phyloP scores from a whole-genome alignment of 2,329 filamentous ascomycete species.

The Drechslera avenae region DNA sequence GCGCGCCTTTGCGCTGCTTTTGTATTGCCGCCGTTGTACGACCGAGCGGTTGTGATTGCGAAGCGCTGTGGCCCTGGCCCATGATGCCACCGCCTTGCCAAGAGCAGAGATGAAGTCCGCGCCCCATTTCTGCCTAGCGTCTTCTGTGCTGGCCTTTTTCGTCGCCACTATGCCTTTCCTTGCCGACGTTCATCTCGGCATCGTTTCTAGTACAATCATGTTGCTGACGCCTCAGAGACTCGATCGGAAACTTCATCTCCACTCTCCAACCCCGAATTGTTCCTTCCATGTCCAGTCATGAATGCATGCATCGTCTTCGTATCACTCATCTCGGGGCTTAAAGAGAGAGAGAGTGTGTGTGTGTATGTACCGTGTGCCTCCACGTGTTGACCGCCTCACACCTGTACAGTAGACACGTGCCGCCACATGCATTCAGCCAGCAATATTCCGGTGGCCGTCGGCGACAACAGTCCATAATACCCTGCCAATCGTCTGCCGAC shows the following conservation, averaged over 20 bases:
- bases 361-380: neutral
- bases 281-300: no score
- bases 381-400: constrained; percentile 14
- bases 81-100: constrained; percentile 18
- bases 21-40: constrained; percentile 11
- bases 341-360: no score
- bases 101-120: constrained; percentile 27
- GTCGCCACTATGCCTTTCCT: constrained; percentile 11
- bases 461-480: constrained; percentile 6
- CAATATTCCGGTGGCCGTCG: constrained; percentile 11
- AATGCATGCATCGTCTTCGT: no score
- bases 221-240: no score
- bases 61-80: constrained; percentile 18
- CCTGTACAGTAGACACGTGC: constrained; percentile 18
- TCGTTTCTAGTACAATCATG: constrained; percentile 9
- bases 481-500: constrained; percentile 10
- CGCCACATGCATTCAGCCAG: constrained; percentile 18
- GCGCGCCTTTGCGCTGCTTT: constrained; percentile 1
- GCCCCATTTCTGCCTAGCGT: constrained; percentile 15
- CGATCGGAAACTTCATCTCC: no score
- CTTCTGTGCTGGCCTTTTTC: constrained; percentile 10
- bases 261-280: no score
- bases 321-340: neutral
- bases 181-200: constrained; percentile 32
- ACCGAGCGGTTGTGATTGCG: constrained; percentile 9